Evolutionary conservation across 1,139 yeast species (phyloP).

Genomic region (Wickerhamomyces sp.): DNA sequence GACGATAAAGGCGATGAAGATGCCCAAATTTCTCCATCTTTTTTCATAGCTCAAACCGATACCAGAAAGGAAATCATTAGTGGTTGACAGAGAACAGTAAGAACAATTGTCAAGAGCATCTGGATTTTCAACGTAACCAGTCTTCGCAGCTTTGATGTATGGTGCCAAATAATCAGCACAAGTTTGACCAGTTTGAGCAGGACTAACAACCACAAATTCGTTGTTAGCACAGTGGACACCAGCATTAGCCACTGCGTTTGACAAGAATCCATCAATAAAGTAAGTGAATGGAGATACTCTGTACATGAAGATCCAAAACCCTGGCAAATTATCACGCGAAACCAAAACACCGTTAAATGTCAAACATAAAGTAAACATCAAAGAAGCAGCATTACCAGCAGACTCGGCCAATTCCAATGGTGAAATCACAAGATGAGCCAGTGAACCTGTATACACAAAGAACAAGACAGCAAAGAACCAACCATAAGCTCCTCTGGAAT

Average conservation of each 20-base stretch:
- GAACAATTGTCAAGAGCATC: slow-evolving; percentile 41
- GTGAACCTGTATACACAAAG: slow-evolving; percentile 55
- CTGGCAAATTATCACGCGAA: slow-evolving; percentile 49
- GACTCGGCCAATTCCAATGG: slow-evolving; percentile 63
- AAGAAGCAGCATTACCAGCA: slow-evolving; percentile 63
- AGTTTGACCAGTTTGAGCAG: slow-evolving; percentile 46
- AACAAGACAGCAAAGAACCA: slow-evolving; percentile 55
- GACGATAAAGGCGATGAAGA: slow-evolving; percentile 33
- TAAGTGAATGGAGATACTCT: slow-evolving; percentile 64
- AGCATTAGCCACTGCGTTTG: slow-evolving; percentile 49
- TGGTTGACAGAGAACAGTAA: slow-evolving; percentile 44
- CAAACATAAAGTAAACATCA: slow-evolving; percentile 63
- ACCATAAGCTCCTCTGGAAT: slow-evolving; percentile 61
- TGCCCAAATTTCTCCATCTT: slow-evolving; percentile 70
- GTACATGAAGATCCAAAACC: slow-evolving; percentile 61
- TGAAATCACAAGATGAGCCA: slow-evolving; percentile 62
- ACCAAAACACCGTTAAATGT: slow-evolving; percentile 83
- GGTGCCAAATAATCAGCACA: slow-evolving; percentile 48
- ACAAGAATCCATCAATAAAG: slow-evolving; percentile 44
- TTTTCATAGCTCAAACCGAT: slow-evolving; percentile 39
- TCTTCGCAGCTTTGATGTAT: slow-evolving; percentile 42
- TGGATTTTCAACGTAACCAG: slow-evolving; percentile 47
- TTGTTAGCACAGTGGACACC: slow-evolving; percentile 39
- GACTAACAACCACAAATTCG: slow-evolving; percentile 43
- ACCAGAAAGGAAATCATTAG: slow-evolving; percentile 44